Evolutionary conservation across 176 grass and related monocot species (phyloP), one percentile per base, ranked within the genome.

Genomic region (Triticum timopheevii): DNA sequence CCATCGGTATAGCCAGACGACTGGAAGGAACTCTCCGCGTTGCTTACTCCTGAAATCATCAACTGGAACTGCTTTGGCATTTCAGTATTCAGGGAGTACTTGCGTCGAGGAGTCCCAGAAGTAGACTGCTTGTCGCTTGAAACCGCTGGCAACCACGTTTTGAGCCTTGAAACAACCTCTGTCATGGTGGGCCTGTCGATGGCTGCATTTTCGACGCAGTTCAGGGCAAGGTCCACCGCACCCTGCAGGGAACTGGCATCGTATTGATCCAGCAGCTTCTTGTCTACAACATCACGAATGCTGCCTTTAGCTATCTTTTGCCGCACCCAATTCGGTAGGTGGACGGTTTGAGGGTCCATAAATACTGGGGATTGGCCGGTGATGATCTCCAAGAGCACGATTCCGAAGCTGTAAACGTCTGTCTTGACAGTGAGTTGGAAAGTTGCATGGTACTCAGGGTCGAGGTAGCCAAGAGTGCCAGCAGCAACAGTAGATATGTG

Each of bases 401-500:
- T 31, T 0, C 76, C 52, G 1, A 78, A 78, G 50, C 76, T 78
- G 20, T 61, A 78, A 23, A 78, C 76, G 0, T 78, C 31, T 8
- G 76, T 61, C 19, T 78, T 78, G 7, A 78, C 10, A 3, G 76
- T 78, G 33, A 78, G 76, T 8, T 78, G 76, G 9, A 38, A 61
- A 36, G 76, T 61, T 2, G 76, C 76, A 61, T 78, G 76, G 20
- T 80, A 80, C 36, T 80, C 59, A 8, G 78, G 78, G n/a, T 65
- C 78, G 11, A 80, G 78, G 78, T 80, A 80, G 17, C 78, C 78
- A 25, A 28, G 78, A 28, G 78, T 77, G 30, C 83, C 83, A 4
- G 83, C 45, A 54, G 73, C 47, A 76, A 66, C 59, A 19, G 72
- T 85, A 25, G 83, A 85, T 64, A 85, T 85, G 40, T 85, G 83